These are phyloP conservation scores for Penicillium sp. DNA, from an alignment of 2,329 filamentous ascomycete genomes.

Conservation along the genomic window DNA sequence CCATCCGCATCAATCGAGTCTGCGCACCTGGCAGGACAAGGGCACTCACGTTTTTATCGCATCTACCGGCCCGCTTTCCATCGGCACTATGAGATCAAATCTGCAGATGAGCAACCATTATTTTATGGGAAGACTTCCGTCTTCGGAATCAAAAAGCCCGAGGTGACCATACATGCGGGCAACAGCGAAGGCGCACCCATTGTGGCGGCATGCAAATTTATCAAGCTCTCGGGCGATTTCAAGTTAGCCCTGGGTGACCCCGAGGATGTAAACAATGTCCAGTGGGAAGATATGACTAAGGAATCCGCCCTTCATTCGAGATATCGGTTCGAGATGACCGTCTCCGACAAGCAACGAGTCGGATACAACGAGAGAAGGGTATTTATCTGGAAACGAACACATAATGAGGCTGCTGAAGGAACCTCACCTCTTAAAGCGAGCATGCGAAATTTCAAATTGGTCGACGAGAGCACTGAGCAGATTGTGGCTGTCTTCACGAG, in stretches of 20 bases:
- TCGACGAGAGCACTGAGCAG: slow-evolving; percentile 19
- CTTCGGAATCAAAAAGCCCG: slow-evolving; percentile 20
- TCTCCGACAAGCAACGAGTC: neutral
- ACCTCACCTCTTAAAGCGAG: slow-evolving; percentile 19
- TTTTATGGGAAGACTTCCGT: slow-evolving; percentile 18
- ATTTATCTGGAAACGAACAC: slow-evolving; percentile 36
- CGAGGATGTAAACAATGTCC: slow-evolving; percentile 16
- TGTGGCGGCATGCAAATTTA: slow-evolving; percentile 30
- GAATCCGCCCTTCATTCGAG: slow-evolving; percentile 22
- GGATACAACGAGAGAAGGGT: slow-evolving; percentile 12
- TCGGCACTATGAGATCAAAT: slow-evolving; percentile 21
- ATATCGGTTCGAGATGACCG: slow-evolving; percentile 30
- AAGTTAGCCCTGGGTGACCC: slow-evolving; percentile 35
- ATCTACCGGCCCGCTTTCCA: slow-evolving; percentile 16
- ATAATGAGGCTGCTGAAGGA: slow-evolving; percentile 24
- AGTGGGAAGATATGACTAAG: slow-evolving; percentile 33
- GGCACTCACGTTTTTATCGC: slow-evolving; percentile 12
- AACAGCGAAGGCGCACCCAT: slow-evolving; percentile 14
- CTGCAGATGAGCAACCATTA: slow-evolving; percentile 8
- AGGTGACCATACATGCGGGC: slow-evolving; percentile 19
- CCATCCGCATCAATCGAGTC: slow-evolving; percentile 16
- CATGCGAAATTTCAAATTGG: slow-evolving; percentile 32
- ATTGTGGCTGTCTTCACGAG: slow-evolving; percentile 25
- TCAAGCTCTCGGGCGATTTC: slow-evolving; percentile 26
- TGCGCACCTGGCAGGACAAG: neutral